These are phyloP conservation scores for Chaetomiaceae sp. DNA, from an alignment of 2,329 filamentous ascomycete species.

Conservation along the genomic window DNA sequence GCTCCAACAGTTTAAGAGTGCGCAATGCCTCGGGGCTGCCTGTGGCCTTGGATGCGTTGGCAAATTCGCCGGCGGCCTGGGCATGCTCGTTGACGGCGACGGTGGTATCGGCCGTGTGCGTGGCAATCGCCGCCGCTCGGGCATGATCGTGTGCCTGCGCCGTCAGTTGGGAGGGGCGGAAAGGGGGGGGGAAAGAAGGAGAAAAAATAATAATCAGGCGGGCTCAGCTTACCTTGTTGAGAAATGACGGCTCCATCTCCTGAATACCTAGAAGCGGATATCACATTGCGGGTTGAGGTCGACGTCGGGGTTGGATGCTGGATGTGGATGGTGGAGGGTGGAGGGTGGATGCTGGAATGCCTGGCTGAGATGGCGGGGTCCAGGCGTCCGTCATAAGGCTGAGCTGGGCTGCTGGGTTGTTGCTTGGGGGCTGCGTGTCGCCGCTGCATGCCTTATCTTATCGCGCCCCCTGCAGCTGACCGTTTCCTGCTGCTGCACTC, in stretches of 20 bases:
- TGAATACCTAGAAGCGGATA: not conserved
- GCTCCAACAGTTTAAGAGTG: conserved; percentile 77
- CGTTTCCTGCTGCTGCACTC: too few species aligned
- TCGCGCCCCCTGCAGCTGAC: too few species aligned
- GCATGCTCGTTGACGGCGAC: conserved; percentile 85
- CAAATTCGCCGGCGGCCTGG: conserved; percentile 81
- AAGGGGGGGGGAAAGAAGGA: too few species aligned
- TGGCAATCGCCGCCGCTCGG: conserved; percentile 73
- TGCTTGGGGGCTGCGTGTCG: too few species aligned
- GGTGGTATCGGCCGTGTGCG: conserved; percentile 67
- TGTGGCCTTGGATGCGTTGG: conserved; percentile 71
- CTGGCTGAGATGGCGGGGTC: conserved; percentile 2
- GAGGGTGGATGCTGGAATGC: too few species aligned
- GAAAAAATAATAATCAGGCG: too few species aligned
- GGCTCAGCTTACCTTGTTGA: conserved; percentile 61
- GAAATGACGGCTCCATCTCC: conserved; percentile 63
- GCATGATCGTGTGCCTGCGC: conserved; percentile 80
- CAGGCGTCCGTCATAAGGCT: not conserved
- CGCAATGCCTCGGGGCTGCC: conserved; percentile 68
- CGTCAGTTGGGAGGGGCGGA: not conserved
- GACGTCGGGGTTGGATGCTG: too few species aligned
- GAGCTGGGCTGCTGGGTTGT: not conserved
- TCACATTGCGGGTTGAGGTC: conserved; percentile 7
- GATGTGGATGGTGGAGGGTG: not conserved
- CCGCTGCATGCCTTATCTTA: too few species aligned